phyloP scores from a whole-genome alignment of 1,284 basidiomycete genomes.

The Leucoagaricus sp. region DNA sequence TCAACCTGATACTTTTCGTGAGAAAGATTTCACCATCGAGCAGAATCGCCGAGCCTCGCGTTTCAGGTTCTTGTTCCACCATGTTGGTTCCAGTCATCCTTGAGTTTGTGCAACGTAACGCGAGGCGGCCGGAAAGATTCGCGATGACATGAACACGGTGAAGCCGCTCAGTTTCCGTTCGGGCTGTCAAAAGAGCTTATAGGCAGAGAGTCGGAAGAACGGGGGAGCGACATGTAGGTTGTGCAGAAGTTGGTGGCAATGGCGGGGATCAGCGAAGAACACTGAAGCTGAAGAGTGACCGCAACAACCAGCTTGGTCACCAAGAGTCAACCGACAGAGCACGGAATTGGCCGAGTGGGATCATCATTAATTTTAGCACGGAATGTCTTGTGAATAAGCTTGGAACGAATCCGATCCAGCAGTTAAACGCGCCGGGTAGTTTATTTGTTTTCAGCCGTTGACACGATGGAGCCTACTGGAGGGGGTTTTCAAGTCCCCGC shows the following conservation, averaged over 20 bases:
- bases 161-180: not conserved
- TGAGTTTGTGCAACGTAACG: constrained; percentile 3
- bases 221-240: not conserved
- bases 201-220: not conserved
- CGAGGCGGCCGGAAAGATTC: not conserved
- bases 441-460: not conserved
- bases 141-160: not conserved
- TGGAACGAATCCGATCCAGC: not conserved
- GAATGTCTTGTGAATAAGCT: constrained; percentile 6
- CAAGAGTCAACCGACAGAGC: not conserved
- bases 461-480: not conserved
- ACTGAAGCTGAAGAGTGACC: no score
- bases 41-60: constrained; percentile 8
- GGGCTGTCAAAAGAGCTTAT: constrained; percentile 2
- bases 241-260: constrained; percentile 1
- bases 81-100: not conserved
- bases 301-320: constrained; percentile 1
- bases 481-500: not conserved
- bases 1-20: constrained; percentile 2
- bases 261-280: not conserved
- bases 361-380: not conserved
- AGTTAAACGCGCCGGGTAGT: not conserved
- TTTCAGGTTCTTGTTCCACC: constrained; percentile 8
- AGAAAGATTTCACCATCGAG: not conserved
- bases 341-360: constrained; percentile 11